Base-by-base conservation (phyloP, 1,284 basidiomycete species). In the Marasmius fiardii region DNA sequence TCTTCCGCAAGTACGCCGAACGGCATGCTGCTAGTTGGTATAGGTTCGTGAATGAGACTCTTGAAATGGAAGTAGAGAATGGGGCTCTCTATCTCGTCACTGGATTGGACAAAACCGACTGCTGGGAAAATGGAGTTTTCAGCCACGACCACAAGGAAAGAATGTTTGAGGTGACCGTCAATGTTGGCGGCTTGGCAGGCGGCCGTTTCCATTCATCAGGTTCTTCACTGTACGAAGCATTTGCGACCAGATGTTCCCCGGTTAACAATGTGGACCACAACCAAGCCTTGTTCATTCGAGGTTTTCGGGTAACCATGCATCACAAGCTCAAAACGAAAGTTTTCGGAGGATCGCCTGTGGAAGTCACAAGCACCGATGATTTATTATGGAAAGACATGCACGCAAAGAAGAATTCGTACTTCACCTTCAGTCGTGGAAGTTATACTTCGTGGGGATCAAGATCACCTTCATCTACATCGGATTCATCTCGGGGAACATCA, bases 31-130 rank as follows among this genome's bases (percentile, higher is more conserved):
- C n/a, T n/a, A n/a, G n/a, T n/a, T n/a, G n/a, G n/a, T n/a, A n/a
- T n/a, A n/a, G n/a, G n/a, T n/a, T n/a, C n/a, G n/a, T n/a, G n/a
- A n/a, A n/a, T n/a, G n/a, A n/a, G n/a, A n/a, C n/a, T n/a, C n/a
- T n/a, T n/a, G n/a, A n/a, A n/a, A n/a, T n/a, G n/a, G n/a, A n/a
- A n/a, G n/a, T n/a, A n/a, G n/a, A n/a, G n/a, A n/a, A n/a, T n/a
- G n/a, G n/a, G n/a, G n/a, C n/a, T n/a, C n/a, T n/a, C n/a, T n/a
- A n/a, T 28, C 33, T 31, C 37, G 56, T 43, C 3, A 3, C 26
- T 21, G 21, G 35, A 18, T 54, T 52, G 52, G 57, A 56, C 26
- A n/a, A 43, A 10, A 49, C 51, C 20, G 35, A 50, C 18, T 57
- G 44, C 21, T 52, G 50, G 21, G 6, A n/a, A n/a, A n/a, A n/a